These are phyloP conservation scores for Fusarium sp. DNA, from an alignment of 2,329 filamentous ascomycete genomes.

Conservation along the genomic window DNA sequence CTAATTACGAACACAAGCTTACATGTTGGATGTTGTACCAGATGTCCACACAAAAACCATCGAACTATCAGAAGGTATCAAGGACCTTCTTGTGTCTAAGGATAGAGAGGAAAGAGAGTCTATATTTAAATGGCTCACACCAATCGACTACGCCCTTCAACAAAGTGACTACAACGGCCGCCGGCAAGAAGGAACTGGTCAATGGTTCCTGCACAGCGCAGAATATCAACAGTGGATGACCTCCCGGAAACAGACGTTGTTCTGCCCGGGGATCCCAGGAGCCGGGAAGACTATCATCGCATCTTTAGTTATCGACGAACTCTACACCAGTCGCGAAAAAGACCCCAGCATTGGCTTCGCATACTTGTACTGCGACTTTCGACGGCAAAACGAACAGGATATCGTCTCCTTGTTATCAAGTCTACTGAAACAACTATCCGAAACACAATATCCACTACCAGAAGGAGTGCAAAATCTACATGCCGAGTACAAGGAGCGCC, in stretches of 20 bases:
- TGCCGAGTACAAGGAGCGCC: too few relatives aligned
- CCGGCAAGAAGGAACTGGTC: constrained; percentile 42
- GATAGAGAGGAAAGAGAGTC: neutral
- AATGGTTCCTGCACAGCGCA: constrained; percentile 47
- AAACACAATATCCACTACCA: too few relatives aligned
- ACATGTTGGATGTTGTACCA: too few relatives aligned
- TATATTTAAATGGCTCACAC: constrained; percentile 57
- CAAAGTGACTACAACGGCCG: constrained; percentile 56
- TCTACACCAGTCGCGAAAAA: neutral
- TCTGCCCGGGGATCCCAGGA: constrained; percentile 9
- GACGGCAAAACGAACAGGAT: neutral
- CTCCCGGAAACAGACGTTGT: neutral
- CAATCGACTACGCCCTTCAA: constrained; percentile 53
- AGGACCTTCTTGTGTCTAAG: neutral
- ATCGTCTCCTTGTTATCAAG: neutral
- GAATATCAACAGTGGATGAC: constrained; percentile 51
- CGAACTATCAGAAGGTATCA: too few relatives aligned
- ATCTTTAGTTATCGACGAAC: constrained; percentile 1
- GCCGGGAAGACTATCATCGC: constrained; percentile 18
- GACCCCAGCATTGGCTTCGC: neutral
- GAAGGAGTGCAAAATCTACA: too few relatives aligned
- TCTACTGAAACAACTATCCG: constrained; percentile 4
- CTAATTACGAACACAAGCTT: too few relatives aligned
- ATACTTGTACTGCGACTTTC: constrained; percentile 12
- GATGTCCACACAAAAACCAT: too few relatives aligned